Evolutionary conservation across 495 filamentous ascomycete species (phyloP), one percentile per base, ranked within the genome.

Genomic region (Xylaria grammica): DNA sequence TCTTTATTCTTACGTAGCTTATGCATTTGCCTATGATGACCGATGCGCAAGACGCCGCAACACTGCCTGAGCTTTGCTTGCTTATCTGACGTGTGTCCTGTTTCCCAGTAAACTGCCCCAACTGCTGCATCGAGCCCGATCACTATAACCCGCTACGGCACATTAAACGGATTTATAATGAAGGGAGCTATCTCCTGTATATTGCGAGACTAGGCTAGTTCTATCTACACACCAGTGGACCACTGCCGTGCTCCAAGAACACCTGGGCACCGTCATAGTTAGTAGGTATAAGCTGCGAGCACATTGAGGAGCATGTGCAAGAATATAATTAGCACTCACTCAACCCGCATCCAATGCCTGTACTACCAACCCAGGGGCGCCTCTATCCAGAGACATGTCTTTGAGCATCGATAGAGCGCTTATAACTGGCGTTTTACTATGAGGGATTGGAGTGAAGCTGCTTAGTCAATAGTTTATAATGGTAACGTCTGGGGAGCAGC

Each of bases 31-130:
- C 20, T 17, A n/a, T 30, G 27, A 53, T 22, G 51, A 40, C n/a
- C 52, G 38, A 57, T 36, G 15, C 11, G 38, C 5, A 13, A 44
- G 17, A 44, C 22, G 34, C 52, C 32, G 52, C 34, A 56, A n/a
- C 13, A 17, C 10, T 30, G 32, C 54, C 8, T 57, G 54, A 57
- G 11, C 8, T 55, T 52, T 32, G n/a, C 24, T 27, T 55, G 52
- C 52, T 40, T 34, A 55, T 36, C 40, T 27, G 24, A 45, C 26
- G 19, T 27, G 24, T 45, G 36, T 30, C 3, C 15, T 17, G 24
- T 9, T 44, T 38, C 11, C 22, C 26, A 44, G 26, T 26, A 57
- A 26, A 57, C 53, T 26, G 1, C 53, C 20, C 53, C 22, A 29
- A 57, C 15, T 57, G 19, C 24, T 24, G 24, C 26, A 32, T 10